Evolutionary conservation across 306 rosid species (phyloP), one percentile per base, ranked within the genome.

Genomic region (Arachis stenosperma): DNA sequence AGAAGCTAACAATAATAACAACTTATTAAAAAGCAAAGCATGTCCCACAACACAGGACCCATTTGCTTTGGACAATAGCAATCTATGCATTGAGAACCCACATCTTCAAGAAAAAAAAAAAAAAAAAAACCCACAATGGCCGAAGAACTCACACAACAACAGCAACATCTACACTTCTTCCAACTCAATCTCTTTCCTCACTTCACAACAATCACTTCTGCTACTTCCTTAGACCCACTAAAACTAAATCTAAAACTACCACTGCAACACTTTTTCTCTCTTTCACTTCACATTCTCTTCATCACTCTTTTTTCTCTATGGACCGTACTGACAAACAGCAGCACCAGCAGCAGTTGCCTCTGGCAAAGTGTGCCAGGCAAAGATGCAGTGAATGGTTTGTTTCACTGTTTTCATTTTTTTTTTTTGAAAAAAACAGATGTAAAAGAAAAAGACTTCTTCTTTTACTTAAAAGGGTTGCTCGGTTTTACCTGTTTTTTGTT

Each of bases 31-130:
- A 69, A 69, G 75, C 80, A 85, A 79, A 36, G 81, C 69, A 64
- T 88, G 98, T 76, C 99, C 99, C 99, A 94, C 97, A 84, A 58
- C 61, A 84, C 81, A 86, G 95, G 84, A 5, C 88, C 92, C 97
- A 86, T 81, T 56, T 56, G 83, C 84, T 83, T 90, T 92, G 92
- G 92, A 89, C 81, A 85, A 81, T 90, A 81, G 90, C 93, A 90
- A 85, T 90, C 96, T 87, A 78, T 87, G 96, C 80, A 84, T 76
- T 86, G 84, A 82, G 83, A 90, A 70, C 83, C 83, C 64, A 61
- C 86, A 22, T 87, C 89, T 84, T 84, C 51, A 87, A 90, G 84
- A 2, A 33, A 4, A 33, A 33, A 33, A 33, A 33, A 3, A 33
- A 33, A 33, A 33, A 33, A 4, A 33, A 33, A 33, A 33, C 4